Base-by-base conservation (phyloP, 179 eudicot species). In the Patellifolia procumbens region DNA sequence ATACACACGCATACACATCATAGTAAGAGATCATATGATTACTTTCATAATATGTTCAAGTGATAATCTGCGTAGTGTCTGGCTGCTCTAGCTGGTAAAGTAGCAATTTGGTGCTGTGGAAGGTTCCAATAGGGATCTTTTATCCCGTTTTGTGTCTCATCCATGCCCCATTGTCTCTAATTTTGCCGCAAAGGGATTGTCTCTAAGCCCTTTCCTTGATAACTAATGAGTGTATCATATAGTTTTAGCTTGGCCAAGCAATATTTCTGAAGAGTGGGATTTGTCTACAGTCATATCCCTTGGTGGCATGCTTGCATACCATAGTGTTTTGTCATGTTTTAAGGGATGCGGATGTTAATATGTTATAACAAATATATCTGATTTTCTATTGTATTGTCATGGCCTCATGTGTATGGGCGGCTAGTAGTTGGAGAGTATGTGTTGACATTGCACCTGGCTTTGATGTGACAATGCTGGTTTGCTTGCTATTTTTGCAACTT, bases 381-480 rank as follows among this genome's bases (percentile, higher is more conserved):
- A 61, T 62, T 28, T 73, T 29, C 45, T 13, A 64, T 45, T 70
- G 34, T 26, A 15, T 11, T 32, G 49, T 49, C 61, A 48, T 31
- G 78, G 58, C 74, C 74, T 48, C 70, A 68, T 24, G 26, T 39
- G 72, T 4, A 7, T 77, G 42, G 3, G 28, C 42, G 67, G 55
- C 35, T 2, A 13, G 28, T 56, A 46, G 31, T 43, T 69, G 16
- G 46, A 26, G 63, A 68, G 45, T 72, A 79, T 52, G 48, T 28
- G 20, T 62, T 52, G 20, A 45, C 20, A 16, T 73, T 46, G 80
- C 48, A 58, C 31, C 53, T 43, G 7, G 15, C 7, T 73, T 48
- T 26, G 16, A 34, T 32, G 66, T 70, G 49, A 52, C 28, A 56
- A 29, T 70, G 75, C 65, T 75, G 73, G 12, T 49, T 15, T 76